Percentiles rank a stretch among this genome's conserved stretches.
These are phyloP conservation scores for Mucor lusitanicus DNA, from an alignment of 371 early-diverging fungal genomes.

Conservation along the genomic window DNA sequence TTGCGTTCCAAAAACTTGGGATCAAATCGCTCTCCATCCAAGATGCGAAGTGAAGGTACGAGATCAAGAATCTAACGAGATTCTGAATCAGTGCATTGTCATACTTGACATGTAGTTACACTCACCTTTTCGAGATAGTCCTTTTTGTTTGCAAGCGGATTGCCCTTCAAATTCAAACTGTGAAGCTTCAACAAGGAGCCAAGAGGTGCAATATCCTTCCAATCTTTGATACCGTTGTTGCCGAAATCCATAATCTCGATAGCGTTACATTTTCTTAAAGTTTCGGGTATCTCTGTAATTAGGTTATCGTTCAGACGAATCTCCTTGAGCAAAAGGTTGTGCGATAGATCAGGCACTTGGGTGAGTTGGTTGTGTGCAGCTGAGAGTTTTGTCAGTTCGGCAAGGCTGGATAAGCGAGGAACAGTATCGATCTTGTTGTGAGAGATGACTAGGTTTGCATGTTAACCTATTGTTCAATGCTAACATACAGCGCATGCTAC, in stretches of 20 bases:
- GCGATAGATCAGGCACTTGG: slow-evolving; percentile 67
- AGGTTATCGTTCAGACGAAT: slow-evolving; percentile 80
- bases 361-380: slow-evolving; percentile 74
- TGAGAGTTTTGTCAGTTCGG: slow-evolving; percentile 73
- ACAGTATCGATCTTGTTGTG: slow-evolving; percentile 73
- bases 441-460: slow-evolving; percentile 61
- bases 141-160: slow-evolving; percentile 68
- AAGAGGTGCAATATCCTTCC: slow-evolving; percentile 69
- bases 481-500: not conserved
- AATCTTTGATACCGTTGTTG: slow-evolving; percentile 64
- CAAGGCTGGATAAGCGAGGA: slow-evolving; percentile 56
- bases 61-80: slow-evolving; percentile 53
- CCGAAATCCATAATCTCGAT: slow-evolving; percentile 79
- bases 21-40: slow-evolving; percentile 87
- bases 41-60: slow-evolving; percentile 71
- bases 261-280: slow-evolving; percentile 52
- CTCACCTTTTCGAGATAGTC: slow-evolving; percentile 67
- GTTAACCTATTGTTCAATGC: not conserved
- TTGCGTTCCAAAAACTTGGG: slow-evolving; percentile 72
- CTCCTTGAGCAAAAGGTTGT: slow-evolving; percentile 65
- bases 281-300: slow-evolving; percentile 65
- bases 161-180: slow-evolving; percentile 82
- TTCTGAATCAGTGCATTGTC: not conserved
- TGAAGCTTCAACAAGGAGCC: slow-evolving; percentile 59
- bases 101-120: not conserved